Base-by-base conservation (phyloP, 192 early-diverging fungal genomes). In the Coemansia sp. region DNA sequence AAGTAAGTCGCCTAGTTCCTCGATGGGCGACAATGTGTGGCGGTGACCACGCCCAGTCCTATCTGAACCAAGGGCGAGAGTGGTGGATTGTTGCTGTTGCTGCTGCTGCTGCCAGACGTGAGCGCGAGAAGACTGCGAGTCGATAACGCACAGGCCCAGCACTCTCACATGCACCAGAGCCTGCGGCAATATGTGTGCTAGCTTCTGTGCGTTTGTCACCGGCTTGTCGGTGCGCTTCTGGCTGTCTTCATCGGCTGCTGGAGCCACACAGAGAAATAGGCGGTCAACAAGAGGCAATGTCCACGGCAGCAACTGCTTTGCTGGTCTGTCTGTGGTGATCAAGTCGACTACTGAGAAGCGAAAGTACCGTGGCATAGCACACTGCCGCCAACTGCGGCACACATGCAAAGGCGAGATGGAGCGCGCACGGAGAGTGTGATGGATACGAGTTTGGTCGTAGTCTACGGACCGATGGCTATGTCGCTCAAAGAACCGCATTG, bases 391-490 rank as follows among this genome's bases (percentile, higher is more conserved):
- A 1, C 52, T 31, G 8, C 62, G 66, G 40, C 81, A 83, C 13
- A 83, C 76, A 24, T 78, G 76, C 9, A 83, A 9, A 1, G 76
- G 73, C 0, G 73, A 50, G 16, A 73, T 69, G 39, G 41, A 29
- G n/a, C 76, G 81, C 1, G 69, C 57, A 9, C 64, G 44, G 13
- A 78, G 73, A 0, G 29, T 20, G 12, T 40, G 69, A 41, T 83
- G 76, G 22, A 75, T 57, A 38, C 61, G 73, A 10, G 64, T 69
- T n/a, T 83, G 81, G 76, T 83, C 81, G 50, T 83, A 78, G 61
- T 69, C 73, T 15, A 33, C 47, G 8, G 70, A 65, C 16, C 61
- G 62, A 40, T 66, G 70, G 33, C 76, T 68, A 15, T 65, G 73
- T 2, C 73, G 67, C 31, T 68, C 64, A 29, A 70, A 43, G 67